Base-by-base conservation (phyloP, 2,329 filamentous ascomycete species). In the Apiospora arundinis region DNA sequence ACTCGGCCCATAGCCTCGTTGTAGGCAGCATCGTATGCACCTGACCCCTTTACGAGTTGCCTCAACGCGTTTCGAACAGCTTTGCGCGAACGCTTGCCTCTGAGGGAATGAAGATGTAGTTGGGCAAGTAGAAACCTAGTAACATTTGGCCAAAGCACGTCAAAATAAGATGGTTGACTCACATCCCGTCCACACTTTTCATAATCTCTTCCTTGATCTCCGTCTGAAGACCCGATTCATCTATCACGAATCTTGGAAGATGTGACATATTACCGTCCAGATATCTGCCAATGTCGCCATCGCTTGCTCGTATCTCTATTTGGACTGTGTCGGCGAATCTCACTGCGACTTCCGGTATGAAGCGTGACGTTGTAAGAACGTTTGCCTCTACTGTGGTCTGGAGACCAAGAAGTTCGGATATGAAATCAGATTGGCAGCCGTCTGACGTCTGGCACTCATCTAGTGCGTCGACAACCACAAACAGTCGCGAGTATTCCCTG, bases 1-100 rank as follows among this genome's bases (percentile, higher is more conserved):
- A 88, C 85, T 23, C 85, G 77, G 2, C 81, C 49, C 76, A 88
- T 83, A 0, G 82, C 81, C 0, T 82, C 72, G 0, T 79, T 71
- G 66, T 89, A 89, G 0, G 82, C 81, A 14, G 74, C 6, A 21
- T 83, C 75, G 21, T 84, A 82, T 2, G 77, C 78, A 16, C 75
- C 68, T 4, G 76, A 74, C 9, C 80, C 81, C 16, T 52, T 79
- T 0, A 77, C 73, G 0, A 87, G 73, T 0, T 73, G 76, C 40
- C 70, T 16, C 1, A 87, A 73, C 2, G 80, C 77, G 0, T 28
- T 69, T 42, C 73, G 72, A 6, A 88, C 73, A 1, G 74, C 76
- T 60, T 82, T 83, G 0, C 70, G 60, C 0, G 81, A 80, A 46
- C 44, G 74, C 70, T 81, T 81, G 18, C 75, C 77, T 8, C 70